phyloP scores from a whole-genome alignment of 2,329 filamentous ascomycete species.

The Bertia moriformis region DNA sequence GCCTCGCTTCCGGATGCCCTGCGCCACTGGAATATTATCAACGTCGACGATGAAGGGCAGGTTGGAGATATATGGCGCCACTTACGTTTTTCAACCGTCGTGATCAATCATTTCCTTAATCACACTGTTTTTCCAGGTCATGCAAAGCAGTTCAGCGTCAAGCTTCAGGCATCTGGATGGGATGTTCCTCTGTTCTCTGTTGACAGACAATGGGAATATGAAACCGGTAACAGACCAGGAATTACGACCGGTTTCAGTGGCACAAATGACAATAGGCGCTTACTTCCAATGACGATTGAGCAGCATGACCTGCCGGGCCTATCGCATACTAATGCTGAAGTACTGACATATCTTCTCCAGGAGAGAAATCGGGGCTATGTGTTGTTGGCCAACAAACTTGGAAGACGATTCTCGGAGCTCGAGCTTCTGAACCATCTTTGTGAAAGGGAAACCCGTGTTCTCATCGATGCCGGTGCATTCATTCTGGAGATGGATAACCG shows the following conservation, averaged over 20 bases:
- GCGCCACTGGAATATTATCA: slow-evolving; percentile 27
- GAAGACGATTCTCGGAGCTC: slow-evolving; percentile 19
- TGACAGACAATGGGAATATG: too few relatives aligned
- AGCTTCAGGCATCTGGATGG: slow-evolving; percentile 54
- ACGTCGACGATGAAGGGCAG: slow-evolving; percentile 27
- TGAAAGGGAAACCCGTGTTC: slow-evolving; percentile 13
- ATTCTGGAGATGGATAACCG: slow-evolving; percentile 30
- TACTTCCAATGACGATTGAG: slow-evolving; percentile 45
- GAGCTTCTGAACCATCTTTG: slow-evolving; percentile 17
- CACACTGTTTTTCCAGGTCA: slow-evolving; percentile 47
- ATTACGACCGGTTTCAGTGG: slow-evolving; percentile 56
- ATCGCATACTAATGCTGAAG: slow-evolving; percentile 46
- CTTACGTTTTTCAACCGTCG: slow-evolving; percentile 20
- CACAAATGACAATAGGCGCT: slow-evolving; percentile 48
- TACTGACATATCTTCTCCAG: slow-evolving; percentile 41
- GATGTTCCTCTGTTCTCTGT: slow-evolving; percentile 53
- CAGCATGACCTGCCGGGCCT: slow-evolving; percentile 44
- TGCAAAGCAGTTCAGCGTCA: slow-evolving; percentile 48
- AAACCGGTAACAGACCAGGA: slow-evolving; percentile 16
- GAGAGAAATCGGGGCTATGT: slow-evolving; percentile 31
- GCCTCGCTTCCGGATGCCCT: slow-evolving; percentile 20
- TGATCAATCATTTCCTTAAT: slow-evolving; percentile 31
- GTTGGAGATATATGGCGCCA: slow-evolving; percentile 22
- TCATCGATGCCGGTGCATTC: slow-evolving; percentile 33
- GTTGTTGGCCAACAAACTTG: slow-evolving; percentile 12